A percentile compares a stretch with the other conserved stretches of the same genome.
phyloP scores from a whole-genome alignment of 768 basidiomycete genomes.

The Tricholoma furcatifolium region DNA sequence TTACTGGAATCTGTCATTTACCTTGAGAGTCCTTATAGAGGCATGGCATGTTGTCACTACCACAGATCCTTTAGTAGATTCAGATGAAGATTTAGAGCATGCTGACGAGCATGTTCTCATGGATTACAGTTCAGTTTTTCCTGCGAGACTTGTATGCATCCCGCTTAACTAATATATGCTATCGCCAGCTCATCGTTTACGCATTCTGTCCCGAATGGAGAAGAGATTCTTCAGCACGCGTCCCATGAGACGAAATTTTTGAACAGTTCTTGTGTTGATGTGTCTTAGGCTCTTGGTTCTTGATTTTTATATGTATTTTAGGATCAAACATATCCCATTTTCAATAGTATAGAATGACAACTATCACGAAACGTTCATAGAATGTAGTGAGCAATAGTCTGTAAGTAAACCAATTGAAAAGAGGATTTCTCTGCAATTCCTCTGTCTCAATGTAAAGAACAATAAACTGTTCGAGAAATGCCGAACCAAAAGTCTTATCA shows the following conservation, averaged over 20 bases:
- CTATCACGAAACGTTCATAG: slow-evolving; percentile 1
- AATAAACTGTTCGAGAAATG: neutral
- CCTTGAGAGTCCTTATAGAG: slow-evolving; percentile 41
- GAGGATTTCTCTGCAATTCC: neutral
- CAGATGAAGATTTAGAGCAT: slow-evolving; percentile 60
- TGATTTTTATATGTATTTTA: neutral
- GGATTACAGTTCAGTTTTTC: slow-evolving; percentile 53
- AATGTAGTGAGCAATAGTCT: slow-evolving; percentile 3
- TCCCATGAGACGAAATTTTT: neutral
- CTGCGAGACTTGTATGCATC: too few species aligned
- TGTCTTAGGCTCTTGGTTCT: too few species aligned
- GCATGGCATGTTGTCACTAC: slow-evolving; percentile 69
- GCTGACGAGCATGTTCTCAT: slow-evolving; percentile 58
- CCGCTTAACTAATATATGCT: neutral
- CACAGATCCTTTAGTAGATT: slow-evolving; percentile 67
- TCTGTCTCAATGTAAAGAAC: neutral
- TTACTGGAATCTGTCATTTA: slow-evolving; percentile 1
- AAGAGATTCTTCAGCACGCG: slow-evolving; percentile 6
- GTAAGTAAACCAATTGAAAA: slow-evolving; percentile 2
- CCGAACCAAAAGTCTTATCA: neutral
- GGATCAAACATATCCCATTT: slow-evolving; percentile 11
- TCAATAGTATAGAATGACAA: neutral
- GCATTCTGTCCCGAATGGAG: slow-evolving; percentile 11
- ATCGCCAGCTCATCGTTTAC: slow-evolving; percentile 45
- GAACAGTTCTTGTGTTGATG: neutral